Evolutionary conservation across 2,329 filamentous ascomycete genomes (phyloP), one percentile per base, ranked within the genome.

Genomic region (Xylaria multiplex): DNA sequence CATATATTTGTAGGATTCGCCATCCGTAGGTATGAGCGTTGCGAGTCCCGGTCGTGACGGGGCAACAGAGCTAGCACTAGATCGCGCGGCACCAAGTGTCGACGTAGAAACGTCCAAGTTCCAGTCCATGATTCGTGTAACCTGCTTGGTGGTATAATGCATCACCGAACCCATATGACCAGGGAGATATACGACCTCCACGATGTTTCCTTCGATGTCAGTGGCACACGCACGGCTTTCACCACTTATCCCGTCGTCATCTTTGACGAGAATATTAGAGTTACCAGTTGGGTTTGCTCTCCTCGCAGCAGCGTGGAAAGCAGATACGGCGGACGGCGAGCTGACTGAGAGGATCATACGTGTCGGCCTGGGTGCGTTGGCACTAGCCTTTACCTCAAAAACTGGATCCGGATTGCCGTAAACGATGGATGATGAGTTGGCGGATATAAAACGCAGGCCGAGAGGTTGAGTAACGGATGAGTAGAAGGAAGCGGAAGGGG

Each of bases 401-500:
- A 82, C 74, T 48, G 81, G 79, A 67, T 72, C 76, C 65, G 74
- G 74, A 49, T 72, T 72, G 30, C 84, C 83, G 73, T 81, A 86
- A 50, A 80, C 79, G 69, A 85, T 77, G 22, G 78, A 79, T 5
- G 78, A 72, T 24, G 73, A 70, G 65, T 73, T 77, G 52, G 79
- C 74, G 56, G 78, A 80, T 68, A 93, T 85, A 76, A 89, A 96
- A 67, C 86, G 86, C 68, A 96, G 89, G 43, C 91, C 91, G 24
- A 97, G 84, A 3, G 92, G 91, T 72, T 95, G 92, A 7, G 93
- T 85, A 70, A 93, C 85, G 68, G 91, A 87, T 24, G 93, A 87
- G 79, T 93, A 97, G 82, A 96, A 97, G 7, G 93, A 96, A 56
- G 91, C 88, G 3, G 93, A 91, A 42, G 90, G 88, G 61, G 93